Conservation (phyloP, 2,329 filamentous ascomycete genomes). For the Helotiales sp. region DNA sequence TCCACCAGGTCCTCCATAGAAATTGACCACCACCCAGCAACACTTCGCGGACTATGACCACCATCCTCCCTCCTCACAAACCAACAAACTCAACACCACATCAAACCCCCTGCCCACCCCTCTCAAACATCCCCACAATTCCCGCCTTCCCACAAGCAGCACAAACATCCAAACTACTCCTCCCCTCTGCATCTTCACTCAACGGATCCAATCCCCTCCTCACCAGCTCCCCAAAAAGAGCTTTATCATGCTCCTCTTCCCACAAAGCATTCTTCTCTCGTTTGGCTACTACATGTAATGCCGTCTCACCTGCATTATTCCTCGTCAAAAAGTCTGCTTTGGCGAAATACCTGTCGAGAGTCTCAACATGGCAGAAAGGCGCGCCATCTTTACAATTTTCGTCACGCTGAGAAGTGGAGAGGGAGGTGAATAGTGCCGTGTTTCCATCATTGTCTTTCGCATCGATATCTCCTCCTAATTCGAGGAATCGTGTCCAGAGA, state of each 20-base stretch:
- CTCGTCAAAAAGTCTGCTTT: conserved; percentile 15
- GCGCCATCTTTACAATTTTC: neutral
- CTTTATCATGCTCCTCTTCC: conserved; percentile 8
- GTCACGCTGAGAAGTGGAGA: neutral
- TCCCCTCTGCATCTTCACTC: conserved; percentile 15
- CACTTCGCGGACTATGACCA: too few species aligned
- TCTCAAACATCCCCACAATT: conserved; percentile 21
- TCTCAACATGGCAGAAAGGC: neutral
- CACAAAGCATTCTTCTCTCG: conserved; percentile 2
- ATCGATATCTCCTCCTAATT: conserved; percentile 18
- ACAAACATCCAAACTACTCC: conserved; percentile 19
- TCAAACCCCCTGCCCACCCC: neutral
- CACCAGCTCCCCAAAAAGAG: conserved; percentile 18
- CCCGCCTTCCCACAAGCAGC: conserved; percentile 17
- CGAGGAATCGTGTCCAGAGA: conserved; percentile 5
- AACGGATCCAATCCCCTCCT: conserved; percentile 16
- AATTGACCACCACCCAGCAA: too few species aligned
- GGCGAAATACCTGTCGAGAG: conserved; percentile 10
- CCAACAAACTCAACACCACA: too few species aligned
- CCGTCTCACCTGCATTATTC: conserved; percentile 19
- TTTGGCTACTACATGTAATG: conserved; percentile 18
- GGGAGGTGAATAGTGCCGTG: conserved; percentile 20
- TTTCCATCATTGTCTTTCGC: conserved; percentile 16
- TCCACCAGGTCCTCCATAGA: too few species aligned
- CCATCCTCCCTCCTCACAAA: neutral